Conservation (phyloP, 495 filamentous ascomycete genomes). For the Penicillium mononematosum region DNA sequence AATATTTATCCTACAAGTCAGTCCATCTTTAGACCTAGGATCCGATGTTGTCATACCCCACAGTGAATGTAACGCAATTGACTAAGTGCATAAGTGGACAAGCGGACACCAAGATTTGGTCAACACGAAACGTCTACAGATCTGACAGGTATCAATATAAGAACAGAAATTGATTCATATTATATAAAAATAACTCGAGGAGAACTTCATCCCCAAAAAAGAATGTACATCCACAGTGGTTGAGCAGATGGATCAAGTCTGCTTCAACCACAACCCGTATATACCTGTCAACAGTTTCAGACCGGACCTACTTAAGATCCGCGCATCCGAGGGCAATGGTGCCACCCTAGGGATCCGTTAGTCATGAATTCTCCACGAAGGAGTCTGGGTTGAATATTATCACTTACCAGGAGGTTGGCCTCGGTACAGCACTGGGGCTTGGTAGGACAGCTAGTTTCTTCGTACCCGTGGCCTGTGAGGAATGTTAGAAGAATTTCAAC, state of each 20-base stretch:
- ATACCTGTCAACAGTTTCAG: neutral
- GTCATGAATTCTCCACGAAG: neutral
- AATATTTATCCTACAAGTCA: too few relatives aligned
- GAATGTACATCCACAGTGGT: neutral
- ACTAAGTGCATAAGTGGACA: neutral
- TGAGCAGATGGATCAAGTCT: neutral
- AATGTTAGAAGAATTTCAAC: slow-evolving; percentile 3
- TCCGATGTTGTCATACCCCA: neutral
- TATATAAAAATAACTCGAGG: neutral
- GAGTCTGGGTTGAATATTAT: neutral
- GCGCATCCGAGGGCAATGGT: slow-evolving; percentile 10
- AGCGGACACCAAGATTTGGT: neutral
- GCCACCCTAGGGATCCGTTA: slow-evolving; percentile 4
- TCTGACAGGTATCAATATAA: neutral
- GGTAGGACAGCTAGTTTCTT: slow-evolving; percentile 19
- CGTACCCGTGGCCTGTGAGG: slow-evolving; percentile 30
- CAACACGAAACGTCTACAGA: neutral
- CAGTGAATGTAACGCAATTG: neutral
- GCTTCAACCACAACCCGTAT: neutral
- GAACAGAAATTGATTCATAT: neutral
- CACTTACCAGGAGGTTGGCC: slow-evolving; percentile 37
- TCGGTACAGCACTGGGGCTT: slow-evolving; percentile 39
- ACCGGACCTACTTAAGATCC: slow-evolving; percentile 1
- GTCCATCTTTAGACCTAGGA: too few relatives aligned
- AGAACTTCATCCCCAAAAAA: neutral